Percentiles rank a stretch among this genome's conserved stretches.
phyloP scores from a whole-genome alignment of 257 asterid genomes.

The Capsicum pubescens region DNA sequence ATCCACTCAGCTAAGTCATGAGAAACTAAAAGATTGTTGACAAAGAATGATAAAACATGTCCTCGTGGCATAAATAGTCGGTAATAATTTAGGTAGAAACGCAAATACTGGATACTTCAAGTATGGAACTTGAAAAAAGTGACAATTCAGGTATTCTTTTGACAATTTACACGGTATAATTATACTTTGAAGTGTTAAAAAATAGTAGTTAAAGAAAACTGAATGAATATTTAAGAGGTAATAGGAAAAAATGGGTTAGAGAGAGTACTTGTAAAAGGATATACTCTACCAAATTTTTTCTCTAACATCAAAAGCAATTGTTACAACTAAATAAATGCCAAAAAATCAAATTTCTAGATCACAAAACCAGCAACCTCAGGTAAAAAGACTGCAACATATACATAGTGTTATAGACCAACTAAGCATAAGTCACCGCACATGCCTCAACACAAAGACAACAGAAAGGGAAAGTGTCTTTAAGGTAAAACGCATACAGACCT shows the following conservation, averaged over 20 bases:
- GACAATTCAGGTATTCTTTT: too few relatives aligned
- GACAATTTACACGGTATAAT: too few relatives aligned
- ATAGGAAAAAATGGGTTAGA: neutral
- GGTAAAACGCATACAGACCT: slow-evolving; percentile 53
- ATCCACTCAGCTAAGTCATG: neutral
- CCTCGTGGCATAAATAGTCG: neutral
- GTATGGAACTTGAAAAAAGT: too few relatives aligned
- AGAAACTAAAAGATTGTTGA: neutral
- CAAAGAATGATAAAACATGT: neutral
- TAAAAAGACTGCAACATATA: neutral
- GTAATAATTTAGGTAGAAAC: too few relatives aligned
- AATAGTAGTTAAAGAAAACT: neutral
- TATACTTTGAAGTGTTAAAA: neutral
- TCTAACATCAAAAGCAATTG: neutral
- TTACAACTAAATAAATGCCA: neutral
- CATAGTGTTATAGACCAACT: neutral
- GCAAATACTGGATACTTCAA: too few relatives aligned
- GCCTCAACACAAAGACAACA: neutral
- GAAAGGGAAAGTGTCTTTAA: neutral
- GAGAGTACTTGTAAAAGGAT: neutral
- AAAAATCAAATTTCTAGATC: neutral
- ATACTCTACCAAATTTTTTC: neutral
- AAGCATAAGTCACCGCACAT: neutral
- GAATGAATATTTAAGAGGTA: neutral
- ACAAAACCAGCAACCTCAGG: neutral